phyloP scores from a whole-genome alignment of 2,329 filamentous ascomycete genomes.

The Falciphora oryzae region DNA sequence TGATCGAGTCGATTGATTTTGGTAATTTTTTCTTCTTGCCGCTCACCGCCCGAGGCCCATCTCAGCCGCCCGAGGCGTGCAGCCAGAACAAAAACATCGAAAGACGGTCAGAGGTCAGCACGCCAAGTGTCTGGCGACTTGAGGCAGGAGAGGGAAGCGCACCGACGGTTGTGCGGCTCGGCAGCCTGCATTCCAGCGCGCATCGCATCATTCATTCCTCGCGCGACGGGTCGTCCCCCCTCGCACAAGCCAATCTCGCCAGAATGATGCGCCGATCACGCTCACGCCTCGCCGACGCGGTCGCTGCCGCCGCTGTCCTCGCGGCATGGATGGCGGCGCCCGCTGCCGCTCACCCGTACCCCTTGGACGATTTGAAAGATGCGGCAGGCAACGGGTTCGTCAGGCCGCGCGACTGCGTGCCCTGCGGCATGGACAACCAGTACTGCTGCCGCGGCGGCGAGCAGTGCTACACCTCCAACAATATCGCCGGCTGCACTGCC shows the following conservation, averaged over 20 bases:
- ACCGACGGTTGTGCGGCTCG: constrained; percentile 2
- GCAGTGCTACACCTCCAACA: constrained; percentile 45
- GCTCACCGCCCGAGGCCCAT: not conserved
- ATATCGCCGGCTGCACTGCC: constrained; percentile 44
- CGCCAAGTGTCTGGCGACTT: not conserved
- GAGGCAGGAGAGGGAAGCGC: not conserved
- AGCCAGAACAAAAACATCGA: not conserved
- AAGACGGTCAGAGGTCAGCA: not conserved
- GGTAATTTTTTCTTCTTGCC: not conserved
- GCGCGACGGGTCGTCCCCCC: not conserved
- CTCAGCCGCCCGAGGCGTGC: not conserved
- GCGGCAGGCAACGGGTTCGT: constrained; percentile 42
- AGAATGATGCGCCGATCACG: constrained; percentile 4
- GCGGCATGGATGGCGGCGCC: constrained; percentile 20
- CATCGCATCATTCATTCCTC: not conserved
- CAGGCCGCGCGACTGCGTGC: constrained; percentile 42
- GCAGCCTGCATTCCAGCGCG: constrained; percentile 1
- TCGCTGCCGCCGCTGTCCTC: not conserved
- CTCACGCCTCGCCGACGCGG: not conserved
- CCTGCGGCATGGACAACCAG: constrained; percentile 50
- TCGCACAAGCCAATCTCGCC: not conserved
- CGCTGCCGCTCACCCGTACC: constrained; percentile 41
- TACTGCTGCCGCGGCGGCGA: constrained; percentile 47
- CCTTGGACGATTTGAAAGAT: constrained; percentile 43
- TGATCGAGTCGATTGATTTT: not conserved